phyloP scores from a whole-genome alignment of 1,139 yeast species.

The Diutina mesorugosa region DNA sequence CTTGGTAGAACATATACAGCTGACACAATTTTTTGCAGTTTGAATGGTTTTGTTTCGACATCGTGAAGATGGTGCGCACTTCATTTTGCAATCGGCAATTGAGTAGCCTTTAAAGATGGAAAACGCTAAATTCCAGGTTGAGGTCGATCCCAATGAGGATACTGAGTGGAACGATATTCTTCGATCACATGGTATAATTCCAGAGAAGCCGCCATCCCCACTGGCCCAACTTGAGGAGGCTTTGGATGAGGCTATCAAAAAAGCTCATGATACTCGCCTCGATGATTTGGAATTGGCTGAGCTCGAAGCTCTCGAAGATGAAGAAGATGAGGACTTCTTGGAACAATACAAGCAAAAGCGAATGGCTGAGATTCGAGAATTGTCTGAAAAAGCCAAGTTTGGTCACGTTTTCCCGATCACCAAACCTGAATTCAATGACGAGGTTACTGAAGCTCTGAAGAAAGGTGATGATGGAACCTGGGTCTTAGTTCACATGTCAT shows the following conservation, averaged over 20 bases:
- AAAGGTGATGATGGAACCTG: slow-evolving; percentile 16
- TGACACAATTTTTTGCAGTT: background rate
- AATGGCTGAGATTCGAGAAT: slow-evolving; percentile 52
- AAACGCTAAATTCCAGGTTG: slow-evolving; percentile 47
- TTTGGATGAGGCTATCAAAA: slow-evolving; percentile 64
- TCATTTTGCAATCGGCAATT: background rate
- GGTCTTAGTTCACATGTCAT: slow-evolving; percentile 71
- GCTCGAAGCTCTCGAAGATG: slow-evolving; percentile 69
- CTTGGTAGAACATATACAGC: background rate
- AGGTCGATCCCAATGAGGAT: slow-evolving; percentile 91
- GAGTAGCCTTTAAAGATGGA: slow-evolving; percentile 3
- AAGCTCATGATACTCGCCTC: slow-evolving; percentile 63
- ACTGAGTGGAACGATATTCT: slow-evolving; percentile 98
- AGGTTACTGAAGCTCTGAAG: slow-evolving; percentile 68
- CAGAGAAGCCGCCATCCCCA: slow-evolving; percentile 85
- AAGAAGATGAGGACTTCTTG: slow-evolving; percentile 66
- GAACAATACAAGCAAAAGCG: slow-evolving; percentile 66
- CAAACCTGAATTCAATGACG: slow-evolving; percentile 78
- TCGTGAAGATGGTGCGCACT: background rate
- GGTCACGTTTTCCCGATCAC: slow-evolving; percentile 69
- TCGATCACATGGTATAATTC: slow-evolving; percentile 81
- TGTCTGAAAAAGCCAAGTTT: slow-evolving; percentile 50
- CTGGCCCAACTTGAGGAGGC: slow-evolving; percentile 80
- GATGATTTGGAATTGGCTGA: slow-evolving; percentile 71
- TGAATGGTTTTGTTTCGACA: too few relatives aligned